A percentile compares a stretch with the other conserved stretches of the same genome.
Conservation (phyloP, 805 yeast genomes). For the Saturnispora diversa region DNA sequence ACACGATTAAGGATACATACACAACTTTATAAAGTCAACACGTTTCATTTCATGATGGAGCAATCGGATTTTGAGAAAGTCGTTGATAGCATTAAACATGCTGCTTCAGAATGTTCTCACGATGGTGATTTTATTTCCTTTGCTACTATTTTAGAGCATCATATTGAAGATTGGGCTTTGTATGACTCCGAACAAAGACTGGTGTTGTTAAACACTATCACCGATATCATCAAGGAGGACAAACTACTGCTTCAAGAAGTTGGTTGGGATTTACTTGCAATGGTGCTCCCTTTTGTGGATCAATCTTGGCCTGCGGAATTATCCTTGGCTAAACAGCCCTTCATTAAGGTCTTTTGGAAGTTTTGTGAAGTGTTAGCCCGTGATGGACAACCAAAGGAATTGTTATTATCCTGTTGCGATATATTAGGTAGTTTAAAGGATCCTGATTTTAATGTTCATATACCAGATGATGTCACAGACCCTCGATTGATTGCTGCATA, state of each 20-base stretch:
- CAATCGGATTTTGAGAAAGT: conserved; percentile 6
- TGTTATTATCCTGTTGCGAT: conserved; percentile 66
- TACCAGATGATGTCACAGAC: neutral
- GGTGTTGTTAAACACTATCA: conserved; percentile 38
- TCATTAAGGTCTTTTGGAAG: conserved; percentile 31
- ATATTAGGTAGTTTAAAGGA: conserved; percentile 35
- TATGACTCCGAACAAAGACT: conserved; percentile 45
- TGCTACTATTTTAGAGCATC: conserved; percentile 62
- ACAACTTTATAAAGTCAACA: too few species aligned
- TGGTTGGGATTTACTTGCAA: conserved; percentile 88
- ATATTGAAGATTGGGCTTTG: conserved; percentile 40
- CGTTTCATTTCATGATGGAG: neutral
- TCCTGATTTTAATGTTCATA: neutral
- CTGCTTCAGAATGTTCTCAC: conserved; percentile 28
- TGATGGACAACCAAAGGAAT: conserved; percentile 74
- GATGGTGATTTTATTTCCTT: conserved; percentile 59
- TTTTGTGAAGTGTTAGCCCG: conserved; percentile 57
- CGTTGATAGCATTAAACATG: conserved; percentile 16
- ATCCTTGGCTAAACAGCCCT: conserved; percentile 34
- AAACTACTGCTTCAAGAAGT: conserved; percentile 51
- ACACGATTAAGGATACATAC: too few species aligned
- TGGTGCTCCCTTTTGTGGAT: conserved; percentile 49
- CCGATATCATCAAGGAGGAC: conserved; percentile 37
- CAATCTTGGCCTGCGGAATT: conserved; percentile 27
- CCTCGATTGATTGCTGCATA: conserved; percentile 2